Conservation (phyloP, 2,329 filamentous ascomycete species). For the Monilinia laxa region DNA sequence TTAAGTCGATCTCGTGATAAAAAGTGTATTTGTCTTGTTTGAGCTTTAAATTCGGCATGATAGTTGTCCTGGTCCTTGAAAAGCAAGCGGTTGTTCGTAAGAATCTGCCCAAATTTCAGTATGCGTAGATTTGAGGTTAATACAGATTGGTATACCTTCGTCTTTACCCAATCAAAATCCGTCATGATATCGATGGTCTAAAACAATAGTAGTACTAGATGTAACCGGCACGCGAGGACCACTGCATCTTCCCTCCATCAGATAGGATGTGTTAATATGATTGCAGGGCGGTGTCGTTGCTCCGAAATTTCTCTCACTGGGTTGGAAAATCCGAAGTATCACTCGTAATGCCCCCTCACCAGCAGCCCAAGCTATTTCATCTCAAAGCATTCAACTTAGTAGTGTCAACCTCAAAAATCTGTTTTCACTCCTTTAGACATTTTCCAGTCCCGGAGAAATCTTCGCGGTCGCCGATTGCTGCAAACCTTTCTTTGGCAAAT, state of each 20-base stretch:
- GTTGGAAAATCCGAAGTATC: conserved; percentile 49
- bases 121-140: too few species aligned
- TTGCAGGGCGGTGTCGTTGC: conserved; percentile 49
- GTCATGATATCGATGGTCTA: neutral
- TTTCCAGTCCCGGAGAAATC: conserved; percentile 42
- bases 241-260: too few species aligned
- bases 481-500: conserved; percentile 29
- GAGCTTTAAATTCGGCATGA: neutral
- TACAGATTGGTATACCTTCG: neutral
- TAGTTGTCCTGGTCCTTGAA: neutral
- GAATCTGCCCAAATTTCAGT: too few species aligned
- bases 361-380: conserved; percentile 43
- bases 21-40: neutral
- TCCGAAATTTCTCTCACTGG: conserved; percentile 46
- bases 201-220: conserved; percentile 8
- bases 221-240: neutral
- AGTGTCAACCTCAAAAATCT: conserved; percentile 32
- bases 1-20: neutral
- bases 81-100: neutral
- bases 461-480: conserved; percentile 44
- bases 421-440: conserved; percentile 35
- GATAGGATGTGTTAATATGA: neutral
- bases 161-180: neutral
- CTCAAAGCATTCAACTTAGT: conserved; percentile 47
- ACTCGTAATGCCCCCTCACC: conserved; percentile 48